These are phyloP conservation scores for Calamus simplicifolius DNA, from an alignment of 176 grass and related monocot species.

Conservation along the genomic window DNA sequence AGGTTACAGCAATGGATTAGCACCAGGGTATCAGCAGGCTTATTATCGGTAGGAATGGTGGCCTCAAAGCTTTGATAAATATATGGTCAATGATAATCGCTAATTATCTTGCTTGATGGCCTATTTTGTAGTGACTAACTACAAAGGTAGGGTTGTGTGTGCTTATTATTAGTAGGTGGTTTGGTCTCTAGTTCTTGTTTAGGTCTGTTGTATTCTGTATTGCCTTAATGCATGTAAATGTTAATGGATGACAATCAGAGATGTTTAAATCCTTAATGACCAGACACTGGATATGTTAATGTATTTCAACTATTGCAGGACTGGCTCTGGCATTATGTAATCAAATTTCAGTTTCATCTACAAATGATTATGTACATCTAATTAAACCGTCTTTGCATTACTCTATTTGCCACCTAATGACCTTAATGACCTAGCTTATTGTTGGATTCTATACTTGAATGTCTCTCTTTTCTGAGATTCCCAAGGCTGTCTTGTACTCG, in stretches of 20 bases:
- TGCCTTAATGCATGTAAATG: slow-evolving; percentile 61
- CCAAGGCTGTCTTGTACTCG: no score
- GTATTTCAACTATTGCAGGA: no score
- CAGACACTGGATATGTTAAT: no score
- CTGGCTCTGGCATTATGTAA: no score
- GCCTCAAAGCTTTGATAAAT: slow-evolving; percentile 3
- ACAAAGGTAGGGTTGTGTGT: slow-evolving; percentile 50
- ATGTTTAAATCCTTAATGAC: no score
- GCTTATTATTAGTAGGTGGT: slow-evolving; percentile 37
- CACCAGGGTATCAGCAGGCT: slow-evolving; percentile 61
- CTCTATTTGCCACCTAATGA: no score
- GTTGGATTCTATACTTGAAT: no score
- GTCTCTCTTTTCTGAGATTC: no score
- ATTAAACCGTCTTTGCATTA: no score
- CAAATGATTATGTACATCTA: no score
- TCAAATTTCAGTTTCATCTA: no score
- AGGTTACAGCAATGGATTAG: slow-evolving; percentile 44
- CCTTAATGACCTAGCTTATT: no score
- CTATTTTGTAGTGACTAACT: slow-evolving; percentile 84
- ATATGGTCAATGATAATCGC: slow-evolving; percentile 53
- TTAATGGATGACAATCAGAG: slow-evolving; percentile 33
- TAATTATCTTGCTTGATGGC: slow-evolving; percentile 45
- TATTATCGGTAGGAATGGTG: slow-evolving; percentile 72
- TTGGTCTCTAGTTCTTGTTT: slow-evolving; percentile 40
- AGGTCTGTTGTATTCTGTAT: slow-evolving; percentile 47